Evolutionary conservation across 305 asterid genomes (phyloP).

Genomic region (Fraxinus sp.): DNA sequence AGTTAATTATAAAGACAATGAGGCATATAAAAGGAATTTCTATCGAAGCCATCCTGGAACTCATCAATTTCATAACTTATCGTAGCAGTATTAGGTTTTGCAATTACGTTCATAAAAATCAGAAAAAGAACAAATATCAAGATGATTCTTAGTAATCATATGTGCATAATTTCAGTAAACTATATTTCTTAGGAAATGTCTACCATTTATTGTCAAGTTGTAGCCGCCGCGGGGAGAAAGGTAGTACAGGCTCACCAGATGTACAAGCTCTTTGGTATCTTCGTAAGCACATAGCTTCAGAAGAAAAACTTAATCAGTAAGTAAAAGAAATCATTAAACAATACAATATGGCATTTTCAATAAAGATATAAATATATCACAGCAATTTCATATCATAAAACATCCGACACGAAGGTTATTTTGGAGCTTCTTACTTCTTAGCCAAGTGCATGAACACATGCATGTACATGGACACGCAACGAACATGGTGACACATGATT

Average conservation of each 20-base stretch:
- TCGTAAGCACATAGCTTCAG: slow-evolving; percentile 87
- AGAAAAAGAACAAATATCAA: not conserved
- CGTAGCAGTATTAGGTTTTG: not conserved
- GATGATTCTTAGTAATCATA: not conserved
- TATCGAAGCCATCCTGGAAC: not conserved
- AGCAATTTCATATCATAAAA: not conserved
- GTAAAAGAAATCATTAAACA: slow-evolving; percentile 20
- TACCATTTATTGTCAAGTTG: slow-evolving; percentile 89
- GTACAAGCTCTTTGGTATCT: slow-evolving; percentile 70
- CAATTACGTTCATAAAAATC: not conserved
- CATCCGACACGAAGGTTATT: not conserved
- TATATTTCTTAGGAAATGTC: slow-evolving; percentile 5
- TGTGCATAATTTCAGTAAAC: not conserved
- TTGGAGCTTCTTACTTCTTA: not conserved
- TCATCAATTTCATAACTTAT: not conserved
- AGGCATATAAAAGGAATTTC: not conserved
- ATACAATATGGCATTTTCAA: not conserved
- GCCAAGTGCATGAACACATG: not conserved
- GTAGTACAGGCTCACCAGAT: slow-evolving; percentile 68
- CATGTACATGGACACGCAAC: not conserved
- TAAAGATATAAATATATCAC: slow-evolving; percentile 10
- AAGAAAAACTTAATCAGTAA: slow-evolving; percentile 25
- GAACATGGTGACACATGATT: not conserved
- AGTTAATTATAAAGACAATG: not conserved
- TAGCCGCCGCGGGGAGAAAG: slow-evolving; percentile 59